Evolutionary conservation across 2,329 filamentous ascomycete species (phyloP), one percentile per base, ranked within the genome.

Genomic region (Hypomyces perniciosus): DNA sequence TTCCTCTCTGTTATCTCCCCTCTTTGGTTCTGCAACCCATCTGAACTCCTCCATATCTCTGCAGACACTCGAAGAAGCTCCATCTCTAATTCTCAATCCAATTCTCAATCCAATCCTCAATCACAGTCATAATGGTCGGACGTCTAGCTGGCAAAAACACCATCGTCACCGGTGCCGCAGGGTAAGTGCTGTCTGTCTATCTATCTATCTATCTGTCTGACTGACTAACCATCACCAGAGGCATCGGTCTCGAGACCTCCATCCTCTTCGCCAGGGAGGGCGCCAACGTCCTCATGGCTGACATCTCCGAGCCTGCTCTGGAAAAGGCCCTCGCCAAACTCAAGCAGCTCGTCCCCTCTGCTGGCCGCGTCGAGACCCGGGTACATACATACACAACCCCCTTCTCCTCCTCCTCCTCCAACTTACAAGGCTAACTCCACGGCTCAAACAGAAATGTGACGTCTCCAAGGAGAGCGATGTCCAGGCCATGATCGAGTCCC

Each of bases 261-360:
- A 91, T 96, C 59, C 86, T 96, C 53, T 95, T 96, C 65, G 86
- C 85, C 53, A 86, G 86, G 57, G 91, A 96, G 74, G 91, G 90
- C 55, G 91, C 90, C 63, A 86, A 81, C 55, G 83, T 96, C 51
- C 74, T 96, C 58, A 84, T 96, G 81, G 81, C 86, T 54, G 91
- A 96, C 65, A 89, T 95, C 60, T 92, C 89, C 4, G 80, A 77
- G 41, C 81, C 84, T 5, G 88, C 88, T 1, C 81, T 96, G 37
- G 85, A 87, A 53, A 89, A 84, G 66, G 90, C 88, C 30, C 68
- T 85, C 37, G 79, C 80, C 54, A 95, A 90, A 68, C 79, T 93
- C 38, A 82, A 86, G 65, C 78, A 88, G 65, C 73, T 90, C 12
- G 82, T 88, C 7, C 86, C 87, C 27, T 65, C 72, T 28, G 77